Evolutionary conservation across 1,284 basidiomycete species (phyloP).

Genomic region (Grifola frondosa): DNA sequence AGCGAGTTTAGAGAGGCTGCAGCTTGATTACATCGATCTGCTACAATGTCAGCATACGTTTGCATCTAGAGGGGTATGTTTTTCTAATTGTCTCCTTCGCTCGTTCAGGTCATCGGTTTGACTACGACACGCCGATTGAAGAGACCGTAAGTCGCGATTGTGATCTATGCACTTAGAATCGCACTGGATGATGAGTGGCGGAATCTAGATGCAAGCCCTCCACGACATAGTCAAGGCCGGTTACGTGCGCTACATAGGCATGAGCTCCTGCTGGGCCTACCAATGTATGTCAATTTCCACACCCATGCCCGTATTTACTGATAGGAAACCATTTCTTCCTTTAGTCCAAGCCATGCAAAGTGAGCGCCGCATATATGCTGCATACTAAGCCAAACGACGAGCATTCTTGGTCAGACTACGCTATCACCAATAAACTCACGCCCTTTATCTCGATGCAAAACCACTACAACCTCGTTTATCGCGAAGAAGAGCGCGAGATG

Average conservation of each 20-base stretch:
- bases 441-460: conserved; percentile 58
- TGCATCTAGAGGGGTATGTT: neutral
- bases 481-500: conserved; percentile 55
- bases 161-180: no score
- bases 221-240: conserved; percentile 38
- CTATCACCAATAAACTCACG: conserved; percentile 41
- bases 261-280: conserved; percentile 38
- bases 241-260: conserved; percentile 38
- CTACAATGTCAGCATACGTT: conserved; percentile 24
- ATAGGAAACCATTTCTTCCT: neutral
- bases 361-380: conserved; percentile 1
- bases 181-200: no score
- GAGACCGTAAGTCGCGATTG: conserved; percentile 16
- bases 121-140: conserved; percentile 20
- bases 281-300: conserved; percentile 38
- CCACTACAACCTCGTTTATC: conserved; percentile 42
- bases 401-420: conserved; percentile 25
- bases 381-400: neutral
- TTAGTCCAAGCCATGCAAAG: conserved; percentile 52
- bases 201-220: conserved; percentile 32
- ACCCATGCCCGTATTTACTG: neutral
- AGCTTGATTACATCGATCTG: conserved; percentile 44
- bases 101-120: conserved; percentile 16
- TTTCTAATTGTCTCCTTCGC: neutral
- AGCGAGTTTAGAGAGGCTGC: conserved; percentile 38